Conservation (phyloP, 164 flowering plant species). For the Umbilicus rupestris region DNA sequence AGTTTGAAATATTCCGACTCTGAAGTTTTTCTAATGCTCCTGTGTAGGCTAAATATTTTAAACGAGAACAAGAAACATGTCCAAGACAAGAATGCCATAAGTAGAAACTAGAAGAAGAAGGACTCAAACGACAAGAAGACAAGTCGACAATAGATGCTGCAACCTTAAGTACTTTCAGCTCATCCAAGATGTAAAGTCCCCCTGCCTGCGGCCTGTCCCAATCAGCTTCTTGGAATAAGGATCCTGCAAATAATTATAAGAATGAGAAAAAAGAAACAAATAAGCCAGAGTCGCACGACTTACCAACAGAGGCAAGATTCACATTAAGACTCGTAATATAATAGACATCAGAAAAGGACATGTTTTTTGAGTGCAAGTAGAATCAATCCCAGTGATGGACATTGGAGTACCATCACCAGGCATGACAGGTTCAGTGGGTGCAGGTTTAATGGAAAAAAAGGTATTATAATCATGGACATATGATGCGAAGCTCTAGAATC, state of each 20-base stretch:
- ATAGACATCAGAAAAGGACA: too few species aligned
- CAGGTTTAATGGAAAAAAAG: not conserved
- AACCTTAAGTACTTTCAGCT: too few species aligned
- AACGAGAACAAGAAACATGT: slow-evolving; percentile 3
- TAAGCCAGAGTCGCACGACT: slow-evolving; percentile 13
- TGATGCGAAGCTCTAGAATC: not conserved
- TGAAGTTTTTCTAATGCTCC: not conserved
- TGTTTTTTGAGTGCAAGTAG: too few species aligned
- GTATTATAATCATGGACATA: too few species aligned
- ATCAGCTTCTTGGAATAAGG: too few species aligned
- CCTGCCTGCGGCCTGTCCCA: too few species aligned
- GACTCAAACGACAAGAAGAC: slow-evolving; percentile 13
- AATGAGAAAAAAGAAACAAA: slow-evolving; percentile 7
- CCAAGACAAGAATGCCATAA: slow-evolving; percentile 16
- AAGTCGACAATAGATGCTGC: slow-evolving; percentile 12
- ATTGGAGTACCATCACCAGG: too few species aligned
- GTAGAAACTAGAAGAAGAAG: slow-evolving; percentile 12
- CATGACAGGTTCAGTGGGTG: too few species aligned
- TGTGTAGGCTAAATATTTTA: not conserved
- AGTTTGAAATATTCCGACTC: not conserved
- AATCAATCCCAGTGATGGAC: too few species aligned
- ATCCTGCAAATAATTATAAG: slow-evolving; percentile 13
- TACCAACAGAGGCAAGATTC: slow-evolving; percentile 13
- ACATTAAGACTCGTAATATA: too few species aligned
- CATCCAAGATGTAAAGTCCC: too few species aligned